Base-by-base conservation (phyloP, 495 filamentous ascomycete genomes). In the Aspergillus funiculosus region DNA sequence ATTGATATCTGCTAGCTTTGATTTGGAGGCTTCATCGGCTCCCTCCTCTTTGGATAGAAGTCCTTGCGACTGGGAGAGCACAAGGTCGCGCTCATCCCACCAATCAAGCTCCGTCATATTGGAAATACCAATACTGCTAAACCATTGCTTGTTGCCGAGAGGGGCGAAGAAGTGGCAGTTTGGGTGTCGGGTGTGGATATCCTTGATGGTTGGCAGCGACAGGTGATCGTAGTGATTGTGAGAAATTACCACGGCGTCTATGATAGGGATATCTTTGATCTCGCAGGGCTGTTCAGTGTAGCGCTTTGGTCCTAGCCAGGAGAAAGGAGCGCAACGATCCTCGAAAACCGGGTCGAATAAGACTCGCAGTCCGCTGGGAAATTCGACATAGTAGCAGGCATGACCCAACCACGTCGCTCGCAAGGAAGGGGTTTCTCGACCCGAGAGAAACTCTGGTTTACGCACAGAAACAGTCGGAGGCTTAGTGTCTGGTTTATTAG, bases 391-490 rank as follows among this genome's bases (percentile, higher is more conserved):
- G 63, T 89, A 95, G 67, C 88, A 95, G 1, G 92, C 89, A 65
- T 98, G 92, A 7, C 92, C 92, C 4, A 98, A 79, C 92, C 92
- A 98, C 24, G 92, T 98, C 28, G 91, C 89, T 14, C 91, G 83
- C 6, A 98, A 78, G 9, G 65, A 71, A 29, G 58, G 53, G 4
- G 81, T 78, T 18, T 63, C 62, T 41, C 80, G 79, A 28, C 63
- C 71, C 1, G 77, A 66, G 18, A 89, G 76, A 60, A 95, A 94
- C 19, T 72, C 63, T 2, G 90, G 88, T 46, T 76, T 76, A 45
- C 73, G 75, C 15, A 90, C 79, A 3, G 80, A 69, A 11, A 90
- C 79, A 3, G 79, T 85, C 14, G 78, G 83, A 13, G 77, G 77
- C 2, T 73, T 82, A 8, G 77, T 86, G 56, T 80, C 72, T 11